Conservation (phyloP, 148 eudicot species). For the Gaultheria prostrata region DNA sequence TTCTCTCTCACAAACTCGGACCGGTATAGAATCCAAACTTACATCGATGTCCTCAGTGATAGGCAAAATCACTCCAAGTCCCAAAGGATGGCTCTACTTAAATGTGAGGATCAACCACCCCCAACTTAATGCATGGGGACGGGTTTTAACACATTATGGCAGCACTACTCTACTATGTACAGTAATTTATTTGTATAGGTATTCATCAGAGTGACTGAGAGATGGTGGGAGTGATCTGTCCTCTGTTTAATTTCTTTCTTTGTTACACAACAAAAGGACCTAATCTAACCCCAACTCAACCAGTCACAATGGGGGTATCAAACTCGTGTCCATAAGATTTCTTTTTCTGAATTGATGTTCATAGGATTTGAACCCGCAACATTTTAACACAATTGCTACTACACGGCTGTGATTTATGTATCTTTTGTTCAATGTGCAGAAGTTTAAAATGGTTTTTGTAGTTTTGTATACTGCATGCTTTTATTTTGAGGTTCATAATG, state of each 20-base stretch:
- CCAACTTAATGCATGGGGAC: constrained; percentile 19
- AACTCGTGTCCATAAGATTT: background rate
- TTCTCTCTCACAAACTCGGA: constrained; percentile 73
- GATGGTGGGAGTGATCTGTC: constrained; percentile 25
- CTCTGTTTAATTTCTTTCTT: background rate
- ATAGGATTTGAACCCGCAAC: background rate
- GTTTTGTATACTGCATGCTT: background rate
- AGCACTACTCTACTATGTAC: constrained; percentile 33
- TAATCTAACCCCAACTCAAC: background rate
- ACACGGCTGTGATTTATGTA: background rate
- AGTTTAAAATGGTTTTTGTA: background rate
- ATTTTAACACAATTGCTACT: background rate
- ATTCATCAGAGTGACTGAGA: constrained; percentile 49
- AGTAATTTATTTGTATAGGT: constrained; percentile 57
- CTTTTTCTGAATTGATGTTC: background rate
- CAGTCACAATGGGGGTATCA: background rate
- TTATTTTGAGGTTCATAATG: constrained; percentile 18
- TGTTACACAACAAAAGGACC: background rate
- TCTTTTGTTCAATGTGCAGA: background rate
- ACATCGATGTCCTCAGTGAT: constrained; percentile 58
- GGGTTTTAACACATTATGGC: constrained; percentile 20
- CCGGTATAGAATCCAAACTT: constrained; percentile 55
- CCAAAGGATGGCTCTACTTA: constrained; percentile 63
- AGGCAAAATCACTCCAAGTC: constrained; percentile 76
- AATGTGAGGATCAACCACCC: constrained; percentile 43